These are phyloP conservation scores for Cyberlindnera petersonii DNA, from an alignment of 805 yeast species.

Conservation along the genomic window DNA sequence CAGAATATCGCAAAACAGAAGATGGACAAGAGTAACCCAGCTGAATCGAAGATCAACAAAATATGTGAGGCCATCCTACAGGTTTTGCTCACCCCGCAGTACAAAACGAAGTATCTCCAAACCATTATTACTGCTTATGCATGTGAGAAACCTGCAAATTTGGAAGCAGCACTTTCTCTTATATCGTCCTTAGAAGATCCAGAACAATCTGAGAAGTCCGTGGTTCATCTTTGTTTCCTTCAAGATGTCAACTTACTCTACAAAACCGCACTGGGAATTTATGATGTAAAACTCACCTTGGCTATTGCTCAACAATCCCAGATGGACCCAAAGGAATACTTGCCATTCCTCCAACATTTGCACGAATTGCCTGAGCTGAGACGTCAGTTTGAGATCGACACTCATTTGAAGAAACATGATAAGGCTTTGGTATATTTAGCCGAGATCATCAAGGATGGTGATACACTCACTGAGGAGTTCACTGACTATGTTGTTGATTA, in stretches of 20 bases:
- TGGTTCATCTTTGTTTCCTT: conserved; percentile 84
- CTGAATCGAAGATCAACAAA: conserved; percentile 61
- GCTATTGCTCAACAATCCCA: conserved; percentile 93
- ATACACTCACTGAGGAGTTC: conserved; percentile 49
- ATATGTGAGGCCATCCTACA: conserved; percentile 70
- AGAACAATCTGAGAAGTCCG: conserved; percentile 51
- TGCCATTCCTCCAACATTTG: conserved; percentile 83
- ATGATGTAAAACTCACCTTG: conserved; percentile 76
- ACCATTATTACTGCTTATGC: conserved; percentile 88
- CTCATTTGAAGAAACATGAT: conserved; percentile 59
- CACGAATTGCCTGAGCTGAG: conserved; percentile 65
- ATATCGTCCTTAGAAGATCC: conserved; percentile 50
- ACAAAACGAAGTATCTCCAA: conserved; percentile 59
- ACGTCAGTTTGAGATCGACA: conserved; percentile 74
- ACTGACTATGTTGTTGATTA: conserved; percentile 67
- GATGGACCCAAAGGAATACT: conserved; percentile 94
- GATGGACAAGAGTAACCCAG: conserved; percentile 35
- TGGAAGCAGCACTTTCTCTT: conserved; percentile 65
- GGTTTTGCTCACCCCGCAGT: conserved; percentile 48
- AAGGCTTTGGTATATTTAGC: conserved; percentile 68
- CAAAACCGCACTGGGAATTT: conserved; percentile 72
- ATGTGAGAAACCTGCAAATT: conserved; percentile 83
- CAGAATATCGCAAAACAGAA: conserved; percentile 21
- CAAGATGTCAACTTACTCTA: conserved; percentile 85
- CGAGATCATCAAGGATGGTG: conserved; percentile 37